Percentiles rank a stretch among this genome's conserved stretches.
These are phyloP conservation scores for Lachancea sp. DNA, from an alignment of 805 yeast species.

Conservation along the genomic window DNA sequence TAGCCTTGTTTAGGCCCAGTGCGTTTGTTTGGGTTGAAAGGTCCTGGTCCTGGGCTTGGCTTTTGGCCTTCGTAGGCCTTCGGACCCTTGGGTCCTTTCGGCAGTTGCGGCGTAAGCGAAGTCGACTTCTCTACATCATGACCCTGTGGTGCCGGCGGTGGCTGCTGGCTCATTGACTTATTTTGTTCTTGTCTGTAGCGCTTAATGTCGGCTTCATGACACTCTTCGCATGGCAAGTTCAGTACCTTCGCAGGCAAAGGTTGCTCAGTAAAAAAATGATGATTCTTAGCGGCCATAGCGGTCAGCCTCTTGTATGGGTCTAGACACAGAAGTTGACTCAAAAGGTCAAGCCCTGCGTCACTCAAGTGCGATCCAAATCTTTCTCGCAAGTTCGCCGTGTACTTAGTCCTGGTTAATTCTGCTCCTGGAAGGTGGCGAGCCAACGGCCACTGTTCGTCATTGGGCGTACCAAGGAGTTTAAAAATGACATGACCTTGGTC, in stretches of 20 bases:
- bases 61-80: not conserved
- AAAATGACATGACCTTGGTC: slow-evolving; percentile 85
- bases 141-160: slow-evolving; percentile 32
- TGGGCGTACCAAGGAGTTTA: slow-evolving; percentile 75
- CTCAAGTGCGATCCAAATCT: slow-evolving; percentile 40
- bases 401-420: slow-evolving; percentile 34
- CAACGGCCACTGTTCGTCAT: slow-evolving; percentile 52
- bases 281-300: slow-evolving; percentile 70
- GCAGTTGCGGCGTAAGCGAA: slow-evolving; percentile 3
- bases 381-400: slow-evolving; percentile 40
- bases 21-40: not conserved
- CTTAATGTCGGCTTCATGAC: slow-evolving; percentile 81
- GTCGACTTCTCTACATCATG: slow-evolving; percentile 20
- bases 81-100: slow-evolving; percentile 9
- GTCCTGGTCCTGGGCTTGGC: slow-evolving; percentile 1
- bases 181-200: slow-evolving; percentile 42
- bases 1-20: not conserved
- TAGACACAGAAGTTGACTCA: slow-evolving; percentile 55
- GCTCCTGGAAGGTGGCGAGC: slow-evolving; percentile 49
- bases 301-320: slow-evolving; percentile 72
- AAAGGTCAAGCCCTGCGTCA: slow-evolving; percentile 44
- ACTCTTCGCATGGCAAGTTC: slow-evolving; percentile 65
- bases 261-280: slow-evolving; percentile 56
- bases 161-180: slow-evolving; percentile 30
- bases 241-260: slow-evolving; percentile 63